Evolutionary conservation across 2,329 filamentous ascomycete genomes (phyloP), one percentile per base, ranked within the genome.

Genomic region (Botryotinia globosa): DNA sequence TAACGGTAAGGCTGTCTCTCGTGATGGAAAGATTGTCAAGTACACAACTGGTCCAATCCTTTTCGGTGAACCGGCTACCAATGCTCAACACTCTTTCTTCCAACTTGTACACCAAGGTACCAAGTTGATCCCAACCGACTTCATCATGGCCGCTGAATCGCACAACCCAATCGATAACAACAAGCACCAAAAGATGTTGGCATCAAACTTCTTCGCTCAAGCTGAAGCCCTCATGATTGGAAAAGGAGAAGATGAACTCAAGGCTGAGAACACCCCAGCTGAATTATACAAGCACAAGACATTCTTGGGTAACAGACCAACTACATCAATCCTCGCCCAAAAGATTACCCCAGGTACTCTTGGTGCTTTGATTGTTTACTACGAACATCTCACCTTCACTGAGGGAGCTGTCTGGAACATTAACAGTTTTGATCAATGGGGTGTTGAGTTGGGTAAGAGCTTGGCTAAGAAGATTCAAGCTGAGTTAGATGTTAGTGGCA

Each of bases 51-150:
- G 96, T 66, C 90, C 96, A 71, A 95, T 99, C 81, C 87, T 99
- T 76, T 99, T 99, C 82, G 96, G 96, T 81, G 96, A 99, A 87
- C 96, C 96, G 71, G 97, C 94, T 84, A 99, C 96, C 83, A 99
- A 99, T 82, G 96, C 96, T 62, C 96, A 99, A 87, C 96, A 99
- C 89, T 98, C 96, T 74, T 99, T 99, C 91, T 99, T 97, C 91
- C 96, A 99, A 88, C 91, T 99, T 65, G 90, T 99, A 74, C 96
- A 99, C 88, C 96, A 99, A 85, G 96, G 96, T 80, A 99, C 96
- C 79, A 98, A 98, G 89, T 91, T 99, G 80, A 98, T 99, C 82
- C 96, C 96, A 25, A 92, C 95, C 78, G 96, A 99, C 85, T 99
- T 99, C 87, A 97, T 99, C 85, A 87, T 99, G 79, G 96, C 96